phyloP scores from a whole-genome alignment of 164 flowering plant species.

The Vitis rupestris region DNA sequence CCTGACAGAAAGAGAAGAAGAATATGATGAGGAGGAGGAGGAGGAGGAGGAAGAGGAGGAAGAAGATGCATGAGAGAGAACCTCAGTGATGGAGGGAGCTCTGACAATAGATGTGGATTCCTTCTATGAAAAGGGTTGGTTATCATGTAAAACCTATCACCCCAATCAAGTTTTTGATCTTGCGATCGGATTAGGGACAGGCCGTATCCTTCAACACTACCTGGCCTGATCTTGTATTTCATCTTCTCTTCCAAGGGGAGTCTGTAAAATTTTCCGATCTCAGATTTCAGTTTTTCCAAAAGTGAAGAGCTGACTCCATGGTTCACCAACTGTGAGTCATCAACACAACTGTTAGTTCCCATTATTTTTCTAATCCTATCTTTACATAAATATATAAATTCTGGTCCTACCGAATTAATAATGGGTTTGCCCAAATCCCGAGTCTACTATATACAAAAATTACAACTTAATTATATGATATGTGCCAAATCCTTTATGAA shows the following conservation, averaged over 20 bases:
- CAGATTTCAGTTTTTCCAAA: slow-evolving; percentile 32
- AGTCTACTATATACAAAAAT: no score
- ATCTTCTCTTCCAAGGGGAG: slow-evolving; percentile 42
- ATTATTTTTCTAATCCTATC: background rate
- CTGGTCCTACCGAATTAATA: no score
- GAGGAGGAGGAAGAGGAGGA: no score
- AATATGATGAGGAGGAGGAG: no score
- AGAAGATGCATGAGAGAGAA: background rate
- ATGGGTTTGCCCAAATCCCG: no score
- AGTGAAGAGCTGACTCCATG: slow-evolving; percentile 36
- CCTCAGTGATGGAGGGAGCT: slow-evolving; percentile 33
- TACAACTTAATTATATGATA: no score
- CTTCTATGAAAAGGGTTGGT: slow-evolving; percentile 20
- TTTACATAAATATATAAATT: no score
- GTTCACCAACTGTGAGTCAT: slow-evolving; percentile 30
- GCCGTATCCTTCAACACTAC: slow-evolving; percentile 47
- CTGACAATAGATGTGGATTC: slow-evolving; percentile 27
- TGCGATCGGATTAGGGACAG: slow-evolving; percentile 10
- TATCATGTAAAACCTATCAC: slow-evolving; percentile 16
- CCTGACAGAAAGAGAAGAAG: no score
- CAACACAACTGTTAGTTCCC: background rate
- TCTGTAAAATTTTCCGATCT: slow-evolving; percentile 26
- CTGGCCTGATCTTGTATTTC: slow-evolving; percentile 24
- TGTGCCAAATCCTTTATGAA: no score
- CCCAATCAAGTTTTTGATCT: slow-evolving; percentile 24